phyloP scores from a whole-genome alignment of 2,329 filamentous ascomycete species.

The Aspergillus chevalieri region DNA sequence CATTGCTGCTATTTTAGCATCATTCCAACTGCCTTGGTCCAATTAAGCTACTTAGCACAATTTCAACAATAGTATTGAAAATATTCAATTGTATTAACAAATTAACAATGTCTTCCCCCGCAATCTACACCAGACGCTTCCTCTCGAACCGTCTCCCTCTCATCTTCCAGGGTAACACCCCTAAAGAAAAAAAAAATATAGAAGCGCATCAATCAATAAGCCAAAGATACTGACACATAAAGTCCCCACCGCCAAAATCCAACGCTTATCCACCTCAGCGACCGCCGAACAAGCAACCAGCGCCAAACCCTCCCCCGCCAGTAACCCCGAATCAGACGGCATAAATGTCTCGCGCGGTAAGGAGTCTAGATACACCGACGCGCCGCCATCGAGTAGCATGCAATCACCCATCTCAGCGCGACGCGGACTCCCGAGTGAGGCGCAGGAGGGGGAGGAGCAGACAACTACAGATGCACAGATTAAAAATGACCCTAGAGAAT shows the following conservation, averaged over 20 bases:
- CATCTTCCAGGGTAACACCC: background rate
- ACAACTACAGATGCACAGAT: conserved; percentile 3
- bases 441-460: conserved; percentile 7
- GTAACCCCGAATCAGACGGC: background rate
- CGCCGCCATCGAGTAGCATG: background rate
- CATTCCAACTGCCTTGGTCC: too few relatives aligned
- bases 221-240: too few relatives aligned
- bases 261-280: background rate
- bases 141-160: background rate
- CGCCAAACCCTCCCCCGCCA: background rate
- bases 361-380: background rate
- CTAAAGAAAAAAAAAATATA: background rate
- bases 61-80: too few relatives aligned
- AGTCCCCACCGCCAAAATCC: background rate
- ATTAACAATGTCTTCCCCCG: too few relatives aligned
- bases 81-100: too few relatives aligned
- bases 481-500: conserved; percentile 3
- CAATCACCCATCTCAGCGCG: background rate
- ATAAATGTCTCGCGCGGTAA: background rate
- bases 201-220: background rate
- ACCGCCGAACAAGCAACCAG: background rate
- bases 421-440: conserved; percentile 3
- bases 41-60: too few relatives aligned
- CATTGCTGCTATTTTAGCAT: too few relatives aligned
- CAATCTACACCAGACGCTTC: background rate